Base-by-base conservation (phyloP, 805 yeast genomes). In the Clavispora santaluciae region DNA sequence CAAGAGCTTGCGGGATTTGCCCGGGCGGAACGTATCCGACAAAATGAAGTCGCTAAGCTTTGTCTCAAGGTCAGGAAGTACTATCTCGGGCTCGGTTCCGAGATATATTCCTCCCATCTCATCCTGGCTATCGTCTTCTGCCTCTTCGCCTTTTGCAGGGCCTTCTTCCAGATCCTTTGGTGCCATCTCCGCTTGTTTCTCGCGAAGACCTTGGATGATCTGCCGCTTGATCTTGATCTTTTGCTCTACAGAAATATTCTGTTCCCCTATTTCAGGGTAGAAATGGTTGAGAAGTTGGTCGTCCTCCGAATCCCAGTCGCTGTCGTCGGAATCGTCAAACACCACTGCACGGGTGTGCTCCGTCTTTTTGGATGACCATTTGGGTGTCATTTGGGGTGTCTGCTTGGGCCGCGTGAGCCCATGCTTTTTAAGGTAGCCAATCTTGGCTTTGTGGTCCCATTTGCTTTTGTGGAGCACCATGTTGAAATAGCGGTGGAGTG, bases 381-480 rank as follows among this genome's bases (percentile, higher is more conserved):
- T 66, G n/a, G 56, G 49, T 17, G 38, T 38, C 3, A 54, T 49
- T 42, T 25, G 49, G 36, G 5, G 39, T 43, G 18, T 38, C 33
- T 6, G 40, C 47, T 33, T 37, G 29, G 38, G 51, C 43, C 17
- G 50, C 43, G 39, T 33, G 22, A 66, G 53, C n/a, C 70, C 71
- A 50, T 70, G 75, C 46, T 70, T 70, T 45, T 57, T 60, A 57
- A 66, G 55, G 42, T 64, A 69, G 44, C 55, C 53, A 44, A 52
- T 42, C 48, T 64, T 70, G 35, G 74, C 72, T 54, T 64, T 66
- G 43, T 61, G 62, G 50, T 69, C 74, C 70, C 73, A 69, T 54
- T 68, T 69, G 11, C 63, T 55, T 45, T 69, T 66, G 51, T 68
- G 64, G 38, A 69, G 51, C 36, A 69, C 75, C 75, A 69, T 69